Evolutionary conservation across 768 basidiomycete species (phyloP).

Genomic region (Suillus hirtellus): DNA sequence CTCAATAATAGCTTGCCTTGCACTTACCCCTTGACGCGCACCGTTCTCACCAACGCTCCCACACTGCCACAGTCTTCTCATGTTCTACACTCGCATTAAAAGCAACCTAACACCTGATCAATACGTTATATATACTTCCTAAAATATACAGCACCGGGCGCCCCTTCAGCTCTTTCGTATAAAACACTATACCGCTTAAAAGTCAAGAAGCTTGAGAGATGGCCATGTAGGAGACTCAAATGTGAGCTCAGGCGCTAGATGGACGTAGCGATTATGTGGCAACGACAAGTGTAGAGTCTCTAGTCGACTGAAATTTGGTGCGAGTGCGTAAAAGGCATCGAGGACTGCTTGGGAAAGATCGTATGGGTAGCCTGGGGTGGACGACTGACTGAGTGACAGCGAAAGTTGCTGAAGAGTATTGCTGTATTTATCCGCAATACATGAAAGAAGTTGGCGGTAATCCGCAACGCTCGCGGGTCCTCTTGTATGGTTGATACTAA

Average conservation of each 20-base stretch:
- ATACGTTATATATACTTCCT: background rate
- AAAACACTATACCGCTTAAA: background rate
- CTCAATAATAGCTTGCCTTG: background rate
- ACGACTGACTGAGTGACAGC: background rate
- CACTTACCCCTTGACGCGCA: background rate
- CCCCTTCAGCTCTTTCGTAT: background rate
- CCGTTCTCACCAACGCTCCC: background rate
- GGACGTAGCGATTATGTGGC: background rate
- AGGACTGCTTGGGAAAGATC: constrained; percentile 4
- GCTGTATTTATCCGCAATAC: background rate
- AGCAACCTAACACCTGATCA: background rate
- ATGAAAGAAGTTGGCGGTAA: background rate
- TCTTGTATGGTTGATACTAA: background rate
- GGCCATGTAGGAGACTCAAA: constrained; percentile 1
- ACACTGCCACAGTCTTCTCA: constrained; percentile 2
- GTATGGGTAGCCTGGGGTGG: background rate
- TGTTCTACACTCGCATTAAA: background rate
- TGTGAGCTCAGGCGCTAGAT: constrained; percentile 2
- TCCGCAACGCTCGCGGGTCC: background rate
- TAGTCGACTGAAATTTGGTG: background rate
- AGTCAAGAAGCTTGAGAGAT: background rate
- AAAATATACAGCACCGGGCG: background rate
- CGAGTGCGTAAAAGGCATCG: background rate
- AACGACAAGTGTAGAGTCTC: background rate
- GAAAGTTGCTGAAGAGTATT: background rate